Evolutionary conservation across 2,329 filamentous ascomycete genomes (phyloP).

Genomic region (Fusarium tanahbumbuense): DNA sequence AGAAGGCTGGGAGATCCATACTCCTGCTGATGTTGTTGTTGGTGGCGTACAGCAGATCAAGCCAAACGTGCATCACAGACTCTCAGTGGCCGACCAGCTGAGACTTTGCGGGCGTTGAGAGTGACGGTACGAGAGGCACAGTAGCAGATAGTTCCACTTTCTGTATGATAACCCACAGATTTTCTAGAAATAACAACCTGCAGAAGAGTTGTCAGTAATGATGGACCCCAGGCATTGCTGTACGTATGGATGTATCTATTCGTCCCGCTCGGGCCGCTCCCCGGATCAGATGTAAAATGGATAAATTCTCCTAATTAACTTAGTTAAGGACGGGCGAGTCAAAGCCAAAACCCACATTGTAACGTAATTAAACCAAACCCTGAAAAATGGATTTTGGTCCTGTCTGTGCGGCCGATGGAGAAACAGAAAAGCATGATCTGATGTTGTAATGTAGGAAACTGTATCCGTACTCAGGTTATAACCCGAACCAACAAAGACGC

Average conservation of each 20-base stretch:
- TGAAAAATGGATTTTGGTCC: neutral
- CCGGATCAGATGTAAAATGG: conserved; percentile 21
- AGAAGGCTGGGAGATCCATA: neutral
- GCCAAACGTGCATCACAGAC: conserved; percentile 16
- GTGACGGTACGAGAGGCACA: neutral
- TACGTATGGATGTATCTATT: conserved; percentile 1
- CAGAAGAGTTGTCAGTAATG: neutral
- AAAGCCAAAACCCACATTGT: neutral
- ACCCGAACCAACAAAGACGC: conserved; percentile 21
- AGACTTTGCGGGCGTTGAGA: conserved; percentile 15
- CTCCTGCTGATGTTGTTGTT: conserved; percentile 13
- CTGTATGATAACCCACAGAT: neutral
- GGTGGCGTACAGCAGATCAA: conserved; percentile 30
- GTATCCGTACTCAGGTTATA: neutral
- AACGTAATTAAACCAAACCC: neutral
- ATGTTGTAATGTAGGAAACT: conserved; percentile 3
- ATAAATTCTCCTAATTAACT: neutral
- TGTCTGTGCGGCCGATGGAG: conserved; percentile 1
- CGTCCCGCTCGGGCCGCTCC: conserved; percentile 35
- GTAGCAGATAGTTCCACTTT: neutral
- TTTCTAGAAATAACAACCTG: neutral
- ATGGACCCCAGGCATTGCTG: neutral
- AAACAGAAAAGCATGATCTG: conserved; percentile 25
- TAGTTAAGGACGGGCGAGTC: conserved; percentile 7
- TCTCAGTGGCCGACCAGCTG: conserved; percentile 12